Evolutionary conservation across 768 basidiomycete genomes (phyloP), one percentile per base, ranked within the genome.

Genomic region (Steccherinum ochraceum): DNA sequence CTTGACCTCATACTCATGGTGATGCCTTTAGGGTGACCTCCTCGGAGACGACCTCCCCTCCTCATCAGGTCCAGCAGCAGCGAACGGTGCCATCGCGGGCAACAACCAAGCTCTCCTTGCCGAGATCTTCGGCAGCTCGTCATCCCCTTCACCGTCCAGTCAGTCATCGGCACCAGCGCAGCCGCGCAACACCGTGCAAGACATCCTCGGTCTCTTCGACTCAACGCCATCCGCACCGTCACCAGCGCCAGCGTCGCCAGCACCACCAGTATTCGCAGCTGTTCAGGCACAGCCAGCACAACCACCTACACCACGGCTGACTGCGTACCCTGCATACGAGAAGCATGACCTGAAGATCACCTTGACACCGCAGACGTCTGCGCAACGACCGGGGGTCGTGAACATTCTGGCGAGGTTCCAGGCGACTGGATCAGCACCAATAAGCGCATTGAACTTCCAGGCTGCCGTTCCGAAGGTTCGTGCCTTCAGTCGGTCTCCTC

Each of bases 401-500:
- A 89, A 94, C 69, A 88, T 98, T 55, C 69, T 93, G 51, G 94
- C 92, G 18, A 78, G 85, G 48, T 98, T 99, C 74, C 84, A 88
- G 52, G 79, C 83, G 2, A 71, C 77, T 2, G 84, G 81, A 13
- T 64, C 64, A 2, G 75, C 69, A 18, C 48, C 76, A 4, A 83
- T 76, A 1, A 72, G 73, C 4, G 82, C 80, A 1, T 70, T 99
- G 44, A 93, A 85, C 61, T 97, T 99, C 74, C 96, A 98, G 65
- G 96, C 93, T 39, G 96, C 95, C 5, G 95, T 99, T 5, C 95
- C 95, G 3, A 95, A 92, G 79, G 93, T 92, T 53, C 52, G 66
- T 49, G n/a, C n/a, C n/a, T n/a, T n/a, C 26, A 24, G 21, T 50
- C 5, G 5, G 23, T 24, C 11, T 25, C 42, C 35, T 18, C 16